Base-by-base conservation (phyloP, 306 rosid genomes). In the Cucumis cinereus region DNA sequence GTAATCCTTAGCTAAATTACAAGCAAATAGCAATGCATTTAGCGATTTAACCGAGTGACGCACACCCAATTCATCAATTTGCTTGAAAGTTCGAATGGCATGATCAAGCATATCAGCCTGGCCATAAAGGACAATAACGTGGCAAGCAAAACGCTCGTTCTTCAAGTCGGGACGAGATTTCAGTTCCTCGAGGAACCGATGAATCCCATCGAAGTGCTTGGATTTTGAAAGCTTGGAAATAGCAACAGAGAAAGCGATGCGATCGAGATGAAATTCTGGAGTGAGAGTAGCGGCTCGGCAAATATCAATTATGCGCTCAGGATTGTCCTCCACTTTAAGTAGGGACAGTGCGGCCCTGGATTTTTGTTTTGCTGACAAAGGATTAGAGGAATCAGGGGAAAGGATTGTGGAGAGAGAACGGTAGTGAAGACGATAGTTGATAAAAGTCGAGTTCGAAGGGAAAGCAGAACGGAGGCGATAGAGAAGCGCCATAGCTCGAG, bases 221-320 rank as follows among this genome's bases (percentile, higher is more conserved):
- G 81, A 86, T 36, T 82, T 73, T 49, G 89, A 64, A 82, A 93
- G 98, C 79, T 85, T 79, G 61, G 84, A 59, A 23, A 88, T 61
- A 54, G 98, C 98, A n/a, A 75, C 52, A 57, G 96, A 90, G 77
- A 91, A 77, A 13, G 88, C 82, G 43, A 85, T 10, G 43, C 96
- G 97, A 60, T 93, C 96, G 57, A 93, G 85, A 68, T 86, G 91
- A 8, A 73, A 57, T n/a, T 84, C 89, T 2, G 96, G 94, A 3
- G 91, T 81, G 77, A 93, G 91, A 9, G 86, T 74, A 8, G 93
- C 97, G 38, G 96, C 87, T 75, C 90, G 87, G 83, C 98, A 93
- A 75, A 93, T 87, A 0, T 85, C 89, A 47, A 91, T 55, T 83
- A 91, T 86, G 52, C 80, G 86, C 59, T 85, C 82, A 0, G 97